A percentile compares a stretch with the other conserved stretches of the same genome.
These are phyloP conservation scores for Agrostemma githago DNA, from an alignment of 148 eudicot species.

Conservation along the genomic window DNA sequence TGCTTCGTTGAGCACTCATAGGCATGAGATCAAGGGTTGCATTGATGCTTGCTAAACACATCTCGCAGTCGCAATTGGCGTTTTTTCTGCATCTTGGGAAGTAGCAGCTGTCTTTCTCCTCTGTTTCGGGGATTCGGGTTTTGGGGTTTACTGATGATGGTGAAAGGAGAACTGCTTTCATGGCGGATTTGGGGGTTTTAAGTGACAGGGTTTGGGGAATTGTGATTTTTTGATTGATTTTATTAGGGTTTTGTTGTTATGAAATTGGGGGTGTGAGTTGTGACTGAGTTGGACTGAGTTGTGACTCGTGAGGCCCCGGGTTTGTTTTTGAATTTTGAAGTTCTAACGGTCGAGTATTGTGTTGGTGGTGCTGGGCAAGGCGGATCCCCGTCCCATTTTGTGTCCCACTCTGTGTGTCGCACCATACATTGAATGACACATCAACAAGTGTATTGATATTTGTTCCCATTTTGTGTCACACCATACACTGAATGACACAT, in stretches of 20 bases:
- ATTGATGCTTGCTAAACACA: slow-evolving; percentile 63
- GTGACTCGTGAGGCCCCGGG: no score
- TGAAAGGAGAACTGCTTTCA: slow-evolving; percentile 21
- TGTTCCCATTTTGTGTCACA: no score
- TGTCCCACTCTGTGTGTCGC: no score
- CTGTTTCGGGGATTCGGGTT: background rate
- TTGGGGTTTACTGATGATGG: slow-evolving; percentile 12
- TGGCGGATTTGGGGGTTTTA: background rate
- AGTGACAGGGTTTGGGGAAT: background rate
- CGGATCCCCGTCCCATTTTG: no score
- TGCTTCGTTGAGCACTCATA: slow-evolving; percentile 33
- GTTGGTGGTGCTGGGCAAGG: no score
- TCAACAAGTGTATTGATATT: no score
- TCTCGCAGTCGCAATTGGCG: slow-evolving; percentile 61
- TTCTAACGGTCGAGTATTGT: background rate
- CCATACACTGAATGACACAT: no score
- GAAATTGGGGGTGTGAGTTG: background rate
- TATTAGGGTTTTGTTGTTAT: slow-evolving; percentile 14
- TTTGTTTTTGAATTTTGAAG: background rate
- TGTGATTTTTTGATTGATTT: background rate
- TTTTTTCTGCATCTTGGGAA: slow-evolving; percentile 67
- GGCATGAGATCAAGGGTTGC: slow-evolving; percentile 75
- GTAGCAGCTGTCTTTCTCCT: slow-evolving; percentile 37
- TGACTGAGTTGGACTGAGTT: no score
- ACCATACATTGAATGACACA: no score